A percentile compares a stretch with the other conserved stretches of the same genome.
Evolutionary conservation across 2,329 filamentous ascomycete genomes (phyloP).

Genomic region (Trichoderma atrobrunneum): DNA sequence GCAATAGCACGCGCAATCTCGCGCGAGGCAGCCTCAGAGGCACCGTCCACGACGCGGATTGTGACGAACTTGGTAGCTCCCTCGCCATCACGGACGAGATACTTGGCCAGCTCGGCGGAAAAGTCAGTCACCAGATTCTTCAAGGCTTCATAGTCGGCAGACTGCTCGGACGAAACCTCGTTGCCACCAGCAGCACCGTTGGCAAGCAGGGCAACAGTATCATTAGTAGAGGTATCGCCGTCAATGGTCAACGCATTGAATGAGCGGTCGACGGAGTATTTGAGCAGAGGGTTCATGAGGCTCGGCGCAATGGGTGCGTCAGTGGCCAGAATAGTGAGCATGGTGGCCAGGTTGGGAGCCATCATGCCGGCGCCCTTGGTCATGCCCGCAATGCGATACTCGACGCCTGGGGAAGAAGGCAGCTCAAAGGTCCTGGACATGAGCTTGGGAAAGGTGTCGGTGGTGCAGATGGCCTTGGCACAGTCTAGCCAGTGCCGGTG

Average conservation of each 20-base stretch:
- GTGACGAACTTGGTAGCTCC: constrained; percentile 98
- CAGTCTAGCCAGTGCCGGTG: constrained; percentile 85
- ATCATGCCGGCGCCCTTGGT: constrained; percentile 99
- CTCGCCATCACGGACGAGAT: constrained; percentile 93
- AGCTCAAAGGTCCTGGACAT: constrained; percentile 80
- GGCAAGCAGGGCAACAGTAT: constrained; percentile 90
- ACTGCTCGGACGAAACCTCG: constrained; percentile 54
- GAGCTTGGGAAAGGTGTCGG: constrained; percentile 97
- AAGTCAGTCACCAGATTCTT: constrained; percentile 70
- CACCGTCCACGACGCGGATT: constrained; percentile 74
- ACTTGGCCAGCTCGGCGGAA: constrained; percentile 79
- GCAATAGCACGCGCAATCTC: constrained; percentile 86
- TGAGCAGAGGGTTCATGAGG: constrained; percentile 68
- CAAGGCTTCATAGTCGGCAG: constrained; percentile 67
- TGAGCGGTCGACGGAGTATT: constrained; percentile 71
- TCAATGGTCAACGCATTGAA: constrained; percentile 98
- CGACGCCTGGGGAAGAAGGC: constrained; percentile 70
- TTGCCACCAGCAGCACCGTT: constrained; percentile 85
- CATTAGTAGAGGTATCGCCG: constrained; percentile 95
- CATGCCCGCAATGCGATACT: constrained; percentile 88
- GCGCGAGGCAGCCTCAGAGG: constrained; percentile 67
- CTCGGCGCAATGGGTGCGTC: constrained; percentile 74
- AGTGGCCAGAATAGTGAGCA: constrained; percentile 87
- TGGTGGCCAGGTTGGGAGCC: constrained; percentile 96
- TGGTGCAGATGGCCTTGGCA: constrained; percentile 93